Conservation (phyloP, 108 stramenopile species). For the Asterionellopsis glacialis region DNA sequence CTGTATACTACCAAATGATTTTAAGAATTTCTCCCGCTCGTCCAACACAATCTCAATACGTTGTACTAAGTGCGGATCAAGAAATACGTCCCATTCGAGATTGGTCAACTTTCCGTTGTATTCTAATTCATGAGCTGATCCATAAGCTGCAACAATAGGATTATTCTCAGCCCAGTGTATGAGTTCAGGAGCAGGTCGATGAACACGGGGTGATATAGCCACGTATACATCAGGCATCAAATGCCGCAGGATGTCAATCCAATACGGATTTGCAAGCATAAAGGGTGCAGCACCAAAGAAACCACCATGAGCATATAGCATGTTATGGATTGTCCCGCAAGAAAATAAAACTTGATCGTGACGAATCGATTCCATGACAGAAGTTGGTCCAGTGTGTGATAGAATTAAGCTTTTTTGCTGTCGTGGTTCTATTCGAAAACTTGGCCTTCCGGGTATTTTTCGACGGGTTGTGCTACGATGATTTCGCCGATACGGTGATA, state of each 20-base stretch:
- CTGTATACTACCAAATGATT: background rate
- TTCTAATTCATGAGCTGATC: slow-evolving; percentile 60
- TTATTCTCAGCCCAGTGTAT: slow-evolving; percentile 93
- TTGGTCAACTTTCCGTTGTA: slow-evolving; percentile 46
- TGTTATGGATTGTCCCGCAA: slow-evolving; percentile 48
- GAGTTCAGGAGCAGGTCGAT: slow-evolving; percentile 46
- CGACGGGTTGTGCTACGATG: background rate
- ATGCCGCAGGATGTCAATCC: slow-evolving; percentile 66
- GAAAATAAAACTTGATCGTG: slow-evolving; percentile 70
- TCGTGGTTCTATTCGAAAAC: background rate
- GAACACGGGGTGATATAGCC: slow-evolving; percentile 69
- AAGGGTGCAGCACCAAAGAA: slow-evolving; percentile 88
- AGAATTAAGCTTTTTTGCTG: no score
- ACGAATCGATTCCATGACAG: slow-evolving; percentile 36
- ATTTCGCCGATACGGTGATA: slow-evolving; percentile 27
- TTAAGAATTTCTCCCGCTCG: slow-evolving; percentile 46
- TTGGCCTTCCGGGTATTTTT: background rate
- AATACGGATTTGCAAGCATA: slow-evolving; percentile 71
- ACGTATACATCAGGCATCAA: slow-evolving; percentile 87
- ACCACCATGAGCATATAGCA: slow-evolving; percentile 85
- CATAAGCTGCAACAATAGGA: slow-evolving; percentile 86
- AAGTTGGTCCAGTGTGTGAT: no score
- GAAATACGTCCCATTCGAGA: slow-evolving; percentile 81
- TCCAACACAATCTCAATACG: slow-evolving; percentile 65
- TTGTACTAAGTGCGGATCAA: slow-evolving; percentile 67